Percentiles rank a stretch among this genome's conserved stretches.
Conservation (phyloP, 1,284 basidiomycete genomes). For the Marasmius tenuissimus region DNA sequence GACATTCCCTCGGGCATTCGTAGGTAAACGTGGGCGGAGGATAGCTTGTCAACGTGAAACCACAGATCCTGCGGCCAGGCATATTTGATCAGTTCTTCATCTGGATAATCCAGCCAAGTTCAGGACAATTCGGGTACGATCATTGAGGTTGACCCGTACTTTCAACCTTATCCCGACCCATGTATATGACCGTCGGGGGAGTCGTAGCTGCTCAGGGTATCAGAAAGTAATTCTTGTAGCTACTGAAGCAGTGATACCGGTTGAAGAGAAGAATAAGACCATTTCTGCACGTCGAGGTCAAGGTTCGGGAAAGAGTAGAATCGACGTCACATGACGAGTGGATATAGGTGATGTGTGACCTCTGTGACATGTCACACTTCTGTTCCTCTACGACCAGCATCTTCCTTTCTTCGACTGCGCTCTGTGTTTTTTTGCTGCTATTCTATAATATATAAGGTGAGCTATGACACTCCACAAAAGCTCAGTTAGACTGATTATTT, state of each 20-base stretch:
- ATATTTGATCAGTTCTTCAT: constrained; percentile 93
- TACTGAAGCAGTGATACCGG: constrained; percentile 33
- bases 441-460: background rate
- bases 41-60: constrained; percentile 90
- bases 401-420: background rate
- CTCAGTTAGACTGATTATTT: background rate
- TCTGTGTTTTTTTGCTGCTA: background rate
- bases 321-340: background rate
- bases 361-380: background rate
- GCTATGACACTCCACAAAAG: background rate
- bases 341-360: background rate
- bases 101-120: constrained; percentile 36
- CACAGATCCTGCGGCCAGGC: constrained; percentile 82
- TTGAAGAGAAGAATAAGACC: constrained; percentile 74
- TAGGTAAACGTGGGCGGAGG: constrained; percentile 93
- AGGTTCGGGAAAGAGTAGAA: background rate
- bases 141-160: constrained; percentile 53
- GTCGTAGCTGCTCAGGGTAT: constrained; percentile 38
- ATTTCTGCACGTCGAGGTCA: constrained; percentile 29
- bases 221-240: constrained; percentile 1
- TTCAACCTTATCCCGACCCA: constrained; percentile 97
- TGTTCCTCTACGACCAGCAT: background rate
- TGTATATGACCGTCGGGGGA: constrained; percentile 81
- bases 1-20: constrained; percentile 78
- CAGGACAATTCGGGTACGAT: background rate